Base-by-base conservation (phyloP, 176 grass and related monocot genomes). In the Pharus latifolius region DNA sequence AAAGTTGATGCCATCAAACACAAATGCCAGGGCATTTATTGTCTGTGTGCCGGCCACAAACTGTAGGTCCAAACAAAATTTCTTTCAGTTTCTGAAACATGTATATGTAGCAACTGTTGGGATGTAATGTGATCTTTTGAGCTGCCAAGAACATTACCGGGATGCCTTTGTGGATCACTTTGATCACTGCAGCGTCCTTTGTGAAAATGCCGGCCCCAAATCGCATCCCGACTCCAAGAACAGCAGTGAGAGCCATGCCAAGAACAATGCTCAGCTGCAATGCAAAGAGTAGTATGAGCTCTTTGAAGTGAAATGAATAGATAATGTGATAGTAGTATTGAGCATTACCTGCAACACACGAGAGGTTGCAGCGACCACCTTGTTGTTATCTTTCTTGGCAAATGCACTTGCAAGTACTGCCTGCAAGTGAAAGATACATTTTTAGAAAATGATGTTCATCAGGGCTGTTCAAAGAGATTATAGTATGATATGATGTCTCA, bases 1-100 rank as follows among this genome's bases (percentile, higher is more conserved):
- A 51, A 94, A 99, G 73, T 99, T 99, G 72, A 99, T 87, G 57
- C 96, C 96, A 40, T 99, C 96, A 52, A 99, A 99, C n/a, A 99
- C 96, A 53, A 99, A 99, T 13, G 96, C 96, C 49, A 99, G 64
- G 7, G 96, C 75, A 48, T 99, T 99, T 57, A 99, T 75, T 56
- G 79, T 80, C 70, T 95, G 96, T 4, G 96, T 99, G 43, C 90
- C 79, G 12, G 90, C 96, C 2, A 99, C 87, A 43, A 99, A 94
- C 93, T 97, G 64, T 77, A 80, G n/a, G n/a, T 49, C 22, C 23
- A 77, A 53, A 65, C 14, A 17, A n/a, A 46, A 47, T 28, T 13
- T 30, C 17, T 31, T 41, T 80, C 48, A 75, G 6, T 71, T 1
- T 56, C 70, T 27, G 25, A 20, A 65, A 11, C 49, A 13, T 38